phyloP scores from a whole-genome alignment of 306 rosid genomes.

The Elaeagnus macrophylla region DNA sequence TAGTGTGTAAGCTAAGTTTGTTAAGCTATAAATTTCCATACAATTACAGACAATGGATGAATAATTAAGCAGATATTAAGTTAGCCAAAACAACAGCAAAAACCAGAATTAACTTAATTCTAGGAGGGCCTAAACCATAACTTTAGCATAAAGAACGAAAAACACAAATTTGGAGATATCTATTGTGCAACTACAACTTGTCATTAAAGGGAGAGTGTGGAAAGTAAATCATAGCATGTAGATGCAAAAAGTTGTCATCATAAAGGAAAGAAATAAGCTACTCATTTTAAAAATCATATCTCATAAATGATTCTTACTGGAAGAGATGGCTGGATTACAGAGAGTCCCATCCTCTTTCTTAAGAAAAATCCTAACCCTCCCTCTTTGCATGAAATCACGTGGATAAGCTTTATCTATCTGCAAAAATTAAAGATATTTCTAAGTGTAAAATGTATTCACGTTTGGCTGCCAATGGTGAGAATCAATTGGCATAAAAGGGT shows the following conservation, averaged over 20 bases:
- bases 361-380: constrained; percentile 71
- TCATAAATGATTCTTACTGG: constrained; percentile 39
- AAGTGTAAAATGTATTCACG: not conserved
- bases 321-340: constrained; percentile 46
- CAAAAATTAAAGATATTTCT: constrained; percentile 1
- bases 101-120: not conserved
- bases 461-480: not conserved
- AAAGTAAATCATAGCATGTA: too few relatives aligned
- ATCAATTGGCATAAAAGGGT: not conserved
- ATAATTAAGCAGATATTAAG: not conserved
- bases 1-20: not conserved
- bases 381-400: constrained; percentile 85
- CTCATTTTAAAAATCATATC: too few relatives aligned
- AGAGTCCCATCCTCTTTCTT: constrained; percentile 75
- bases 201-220: too few relatives aligned
- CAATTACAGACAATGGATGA: not conserved
- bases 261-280: not conserved
- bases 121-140: not conserved
- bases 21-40: not conserved
- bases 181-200: too few relatives aligned
- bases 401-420: constrained; percentile 86
- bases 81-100: not conserved
- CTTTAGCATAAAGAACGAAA: too few relatives aligned
- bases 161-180: not conserved
- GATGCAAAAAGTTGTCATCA: not conserved